Percentiles rank a stretch among this genome's conserved stretches.
These are phyloP conservation scores for Pichia cephalocereana DNA, from an alignment of 805 yeast species.

Conservation along the genomic window DNA sequence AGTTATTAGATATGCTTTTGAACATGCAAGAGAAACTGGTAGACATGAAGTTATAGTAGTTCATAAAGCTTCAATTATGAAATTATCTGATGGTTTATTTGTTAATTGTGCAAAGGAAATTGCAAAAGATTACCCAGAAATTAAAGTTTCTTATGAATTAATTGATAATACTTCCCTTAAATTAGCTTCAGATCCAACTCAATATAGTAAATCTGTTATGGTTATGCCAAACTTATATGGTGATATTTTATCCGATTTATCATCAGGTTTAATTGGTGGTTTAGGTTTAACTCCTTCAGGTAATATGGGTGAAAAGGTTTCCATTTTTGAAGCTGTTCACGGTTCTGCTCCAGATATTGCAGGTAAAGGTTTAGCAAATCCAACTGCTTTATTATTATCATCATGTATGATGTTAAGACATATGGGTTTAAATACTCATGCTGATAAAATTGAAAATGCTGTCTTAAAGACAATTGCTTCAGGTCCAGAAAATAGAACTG, in stretches of 20 bases:
- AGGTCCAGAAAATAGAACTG: conserved; percentile 92
- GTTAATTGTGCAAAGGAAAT: conserved; percentile 85
- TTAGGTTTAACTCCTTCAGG: conserved; percentile 98
- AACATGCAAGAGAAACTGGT: conserved; percentile 83
- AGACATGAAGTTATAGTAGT: conserved; percentile 88
- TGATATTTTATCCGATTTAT: conserved; percentile 96
- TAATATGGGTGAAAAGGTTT: conserved; percentile 97
- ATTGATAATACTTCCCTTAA: conserved; percentile 93
- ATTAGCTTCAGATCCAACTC: conserved; percentile 81
- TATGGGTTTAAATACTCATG: conserved; percentile 80
- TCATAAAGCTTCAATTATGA: conserved; percentile 98
- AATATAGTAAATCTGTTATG: conserved; percentile 77
- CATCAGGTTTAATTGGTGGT: conserved; percentile 97
- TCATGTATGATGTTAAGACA: conserved; percentile 99
- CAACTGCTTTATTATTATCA: conserved; percentile 92
- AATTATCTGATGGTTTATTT: conserved; percentile 95
- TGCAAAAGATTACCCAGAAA: conserved; percentile 86
- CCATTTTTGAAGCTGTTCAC: conserved; percentile 98
- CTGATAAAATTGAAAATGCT: conserved; percentile 81
- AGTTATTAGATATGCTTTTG: conserved; percentile 94
- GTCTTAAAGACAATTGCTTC: conserved; percentile 87
- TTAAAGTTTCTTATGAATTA: conserved; percentile 73
- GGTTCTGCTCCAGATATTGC: conserved; percentile 99
- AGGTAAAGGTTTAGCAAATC: conserved; percentile 98
- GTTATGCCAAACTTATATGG: conserved; percentile 99